Evolutionary conservation across 2,329 filamentous ascomycete species (phyloP), one percentile per base, ranked within the genome.

Genomic region (Fusarium drepaniforme): DNA sequence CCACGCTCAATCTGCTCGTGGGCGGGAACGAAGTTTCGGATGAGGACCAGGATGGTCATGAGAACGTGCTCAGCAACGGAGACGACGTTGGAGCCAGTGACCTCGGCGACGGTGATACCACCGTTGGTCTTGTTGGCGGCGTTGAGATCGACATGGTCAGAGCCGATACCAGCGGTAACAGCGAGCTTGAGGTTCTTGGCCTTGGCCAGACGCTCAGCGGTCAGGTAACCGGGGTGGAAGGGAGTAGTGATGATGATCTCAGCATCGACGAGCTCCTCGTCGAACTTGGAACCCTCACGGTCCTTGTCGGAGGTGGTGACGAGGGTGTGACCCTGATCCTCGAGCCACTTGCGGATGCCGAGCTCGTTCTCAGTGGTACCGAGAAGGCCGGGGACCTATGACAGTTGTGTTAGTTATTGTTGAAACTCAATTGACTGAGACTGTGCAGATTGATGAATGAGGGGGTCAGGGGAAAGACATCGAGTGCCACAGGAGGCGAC

Each of bases 171-270:
- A 80, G 97, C 97, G 62, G 97, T 99, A 85, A 99, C 87, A 84
- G 96, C 96, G 73, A 99, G 89, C 92, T 98, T 98, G 82, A 99
- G 93, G 69, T 99, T 98, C 93, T 98, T 98, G 79, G 97, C 97
- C 89, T 97, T 97, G 81, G 95, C 95, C 67, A 99, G 92, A 83
- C 97, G 96, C 89, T 98, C 96, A 65, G 94, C 95, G 60, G 94
- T 98, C 70, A 99, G 93, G 90, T 99, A 99, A 76, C 96, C 97
- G 65, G 96, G 96, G 89, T 98, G 96, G 93, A 98, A 98, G 83
- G 97, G 97, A 68, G 97, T 99, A 79, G 97, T 99, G 87, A 99
- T 98, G 90, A 99, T 98, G 86, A 99, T 90, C 86, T 99, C 97
- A 73, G 97, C 95, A 83, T 98, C 97, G 73, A 97, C 95, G 66